Evolutionary conservation across 768 basidiomycete genomes (phyloP).

Genomic region (Hortiboletus flavorubellus): DNA sequence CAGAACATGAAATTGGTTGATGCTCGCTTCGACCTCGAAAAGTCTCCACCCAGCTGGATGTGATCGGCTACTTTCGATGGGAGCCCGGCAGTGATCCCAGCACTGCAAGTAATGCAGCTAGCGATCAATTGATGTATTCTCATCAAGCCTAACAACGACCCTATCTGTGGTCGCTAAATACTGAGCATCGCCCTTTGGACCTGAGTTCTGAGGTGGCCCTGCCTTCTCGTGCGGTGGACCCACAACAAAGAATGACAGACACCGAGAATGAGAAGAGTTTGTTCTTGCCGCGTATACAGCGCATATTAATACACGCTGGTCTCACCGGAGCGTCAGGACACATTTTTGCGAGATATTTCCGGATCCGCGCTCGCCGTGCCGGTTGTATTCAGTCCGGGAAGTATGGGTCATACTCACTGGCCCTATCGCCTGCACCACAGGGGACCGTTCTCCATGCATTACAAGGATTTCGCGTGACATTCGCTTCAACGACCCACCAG

Average conservation of each 20-base stretch:
- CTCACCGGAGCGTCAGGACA: no score
- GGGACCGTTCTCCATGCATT: no score
- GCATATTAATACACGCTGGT: no score
- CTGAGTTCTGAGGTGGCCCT: neutral
- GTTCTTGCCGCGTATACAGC: no score
- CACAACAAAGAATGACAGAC: neutral
- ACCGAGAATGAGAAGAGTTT: no score
- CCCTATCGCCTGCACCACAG: no score
- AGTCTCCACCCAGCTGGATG: neutral
- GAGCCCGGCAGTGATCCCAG: neutral
- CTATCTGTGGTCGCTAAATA: neutral
- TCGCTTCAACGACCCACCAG: no score
- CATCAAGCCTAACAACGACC: neutral
- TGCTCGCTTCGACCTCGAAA: neutral
- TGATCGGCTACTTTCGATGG: neutral
- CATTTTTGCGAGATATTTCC: no score
- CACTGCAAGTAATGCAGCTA: neutral
- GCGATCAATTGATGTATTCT: neutral
- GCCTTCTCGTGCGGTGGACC: neutral
- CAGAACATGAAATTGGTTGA: slow-evolving; percentile 85
- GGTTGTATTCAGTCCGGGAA: no score
- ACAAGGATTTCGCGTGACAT: no score
- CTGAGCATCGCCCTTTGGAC: neutral
- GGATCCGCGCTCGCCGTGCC: no score
- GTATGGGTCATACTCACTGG: no score